Evolutionary conservation across 2,329 filamentous ascomycete genomes (phyloP).

Genomic region (Penicillium capsulatum): DNA sequence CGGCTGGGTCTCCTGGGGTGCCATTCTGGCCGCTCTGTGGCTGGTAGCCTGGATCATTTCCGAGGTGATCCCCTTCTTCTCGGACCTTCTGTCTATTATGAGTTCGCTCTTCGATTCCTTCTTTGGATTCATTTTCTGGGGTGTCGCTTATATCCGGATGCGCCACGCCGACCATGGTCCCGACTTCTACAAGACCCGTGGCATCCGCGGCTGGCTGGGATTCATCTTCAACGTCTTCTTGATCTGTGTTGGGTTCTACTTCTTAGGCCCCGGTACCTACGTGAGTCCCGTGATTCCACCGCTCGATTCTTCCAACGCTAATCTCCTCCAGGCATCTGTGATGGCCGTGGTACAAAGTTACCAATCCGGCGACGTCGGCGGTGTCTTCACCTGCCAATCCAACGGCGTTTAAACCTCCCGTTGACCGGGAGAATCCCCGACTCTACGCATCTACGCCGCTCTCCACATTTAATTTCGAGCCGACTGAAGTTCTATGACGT

Average conservation of each 20-base stretch:
- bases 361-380: conserved; percentile 58
- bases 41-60: conserved; percentile 87
- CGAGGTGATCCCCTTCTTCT: conserved; percentile 91
- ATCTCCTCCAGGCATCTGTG: conserved; percentile 38
- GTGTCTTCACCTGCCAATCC: conserved; percentile 68
- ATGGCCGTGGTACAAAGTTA: conserved; percentile 63
- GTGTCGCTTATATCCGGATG: conserved; percentile 46
- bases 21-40: conserved; percentile 65
- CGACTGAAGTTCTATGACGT: conserved; percentile 2
- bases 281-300: conserved; percentile 40
- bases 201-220: conserved; percentile 42
- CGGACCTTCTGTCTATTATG: conserved; percentile 57
- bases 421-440: conserved; percentile 1
- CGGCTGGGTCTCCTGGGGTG: conserved; percentile 75
- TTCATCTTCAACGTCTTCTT: conserved; percentile 64
- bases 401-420: conserved; percentile 32
- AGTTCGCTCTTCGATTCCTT: conserved; percentile 76
- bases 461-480: neutral
- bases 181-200: conserved; percentile 39
- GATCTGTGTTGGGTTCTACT: conserved; percentile 72
- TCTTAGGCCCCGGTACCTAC: conserved; percentile 78
- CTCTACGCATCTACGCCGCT: neutral
- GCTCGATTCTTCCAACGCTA: conserved; percentile 7
- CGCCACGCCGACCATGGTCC: conserved; percentile 40
- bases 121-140: conserved; percentile 83